Conservation (phyloP, 2,329 filamentous ascomycete species). For the Sporothrix pallida region DNA sequence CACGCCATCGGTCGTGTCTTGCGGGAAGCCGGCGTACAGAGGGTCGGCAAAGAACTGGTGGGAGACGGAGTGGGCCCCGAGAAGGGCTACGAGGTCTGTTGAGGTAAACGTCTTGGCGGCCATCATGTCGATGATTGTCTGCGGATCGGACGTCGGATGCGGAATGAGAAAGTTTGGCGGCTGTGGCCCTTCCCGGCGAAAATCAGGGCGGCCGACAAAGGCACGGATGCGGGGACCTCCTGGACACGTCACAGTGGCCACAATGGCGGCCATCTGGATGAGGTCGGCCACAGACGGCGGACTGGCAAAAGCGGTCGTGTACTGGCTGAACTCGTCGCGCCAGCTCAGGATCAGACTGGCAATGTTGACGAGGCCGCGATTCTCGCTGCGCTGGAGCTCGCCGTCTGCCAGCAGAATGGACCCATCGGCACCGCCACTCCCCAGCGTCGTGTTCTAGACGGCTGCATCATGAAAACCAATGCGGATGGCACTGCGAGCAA, state of each 20-base stretch:
- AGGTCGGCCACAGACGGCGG: slow-evolving; percentile 58
- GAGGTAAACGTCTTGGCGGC: slow-evolving; percentile 56
- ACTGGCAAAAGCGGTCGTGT: slow-evolving; percentile 30
- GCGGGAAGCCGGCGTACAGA: slow-evolving; percentile 46
- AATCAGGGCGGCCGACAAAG: slow-evolving; percentile 57
- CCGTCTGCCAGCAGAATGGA: slow-evolving; percentile 50
- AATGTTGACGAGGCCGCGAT: slow-evolving; percentile 55
- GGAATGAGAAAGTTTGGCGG: slow-evolving; percentile 55
- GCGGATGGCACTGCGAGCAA: slow-evolving; percentile 53
- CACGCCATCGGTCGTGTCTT: slow-evolving; percentile 55
- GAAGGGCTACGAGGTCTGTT: slow-evolving; percentile 57
- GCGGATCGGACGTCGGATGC: slow-evolving; percentile 47
- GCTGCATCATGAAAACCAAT: slow-evolving; percentile 56
- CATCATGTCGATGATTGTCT: slow-evolving; percentile 55
- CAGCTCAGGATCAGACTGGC: slow-evolving; percentile 48
- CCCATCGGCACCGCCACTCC: slow-evolving; percentile 51
- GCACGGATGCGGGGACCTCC: slow-evolving; percentile 57
- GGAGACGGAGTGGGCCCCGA: slow-evolving; percentile 60
- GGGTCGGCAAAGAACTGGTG: slow-evolving; percentile 55
- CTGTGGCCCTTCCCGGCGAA: slow-evolving; percentile 42
- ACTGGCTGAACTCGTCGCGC: slow-evolving; percentile 47
- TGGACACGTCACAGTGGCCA: slow-evolving; percentile 58
- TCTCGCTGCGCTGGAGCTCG: slow-evolving; percentile 49
- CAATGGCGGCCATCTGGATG: slow-evolving; percentile 56
- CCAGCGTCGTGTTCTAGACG: slow-evolving; percentile 46